phyloP scores from a whole-genome alignment of 352 stramenopile genomes.

The Globisporangium alternatum region DNA sequence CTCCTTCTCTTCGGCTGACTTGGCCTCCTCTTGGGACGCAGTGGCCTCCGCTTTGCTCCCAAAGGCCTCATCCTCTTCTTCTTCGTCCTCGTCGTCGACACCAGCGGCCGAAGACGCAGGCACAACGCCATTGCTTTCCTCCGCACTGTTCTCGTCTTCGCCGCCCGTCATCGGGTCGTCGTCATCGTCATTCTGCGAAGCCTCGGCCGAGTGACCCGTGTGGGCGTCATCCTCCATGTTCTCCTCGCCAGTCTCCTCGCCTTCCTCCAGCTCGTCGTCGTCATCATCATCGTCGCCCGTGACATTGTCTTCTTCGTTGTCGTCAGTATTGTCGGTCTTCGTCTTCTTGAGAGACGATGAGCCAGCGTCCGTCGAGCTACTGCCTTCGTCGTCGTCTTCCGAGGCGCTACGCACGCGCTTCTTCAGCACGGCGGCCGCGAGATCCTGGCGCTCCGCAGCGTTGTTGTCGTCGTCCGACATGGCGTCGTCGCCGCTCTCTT shows the following conservation, averaged over 20 bases:
- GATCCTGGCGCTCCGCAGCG: slow-evolving; percentile 35
- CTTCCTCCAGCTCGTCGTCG: slow-evolving; percentile 21
- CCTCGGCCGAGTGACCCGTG: not conserved
- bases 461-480: slow-evolving; percentile 35
- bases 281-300: slow-evolving; percentile 18
- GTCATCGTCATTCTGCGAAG: slow-evolving; percentile 16
- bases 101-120: not conserved
- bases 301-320: slow-evolving; percentile 14
- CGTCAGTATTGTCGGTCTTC: slow-evolving; percentile 21
- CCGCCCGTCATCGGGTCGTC: slow-evolving; percentile 30
- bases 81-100: slow-evolving; percentile 14
- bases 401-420: slow-evolving; percentile 39
- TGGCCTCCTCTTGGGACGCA: slow-evolving; percentile 8
- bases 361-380: slow-evolving; percentile 13
- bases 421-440: slow-evolving; percentile 41
- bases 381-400: slow-evolving; percentile 24
- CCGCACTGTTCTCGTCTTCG: slow-evolving; percentile 13
- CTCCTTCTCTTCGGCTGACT: slow-evolving; percentile 22
- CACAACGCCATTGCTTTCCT: not conserved
- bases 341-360: slow-evolving; percentile 22
- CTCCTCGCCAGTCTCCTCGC: slow-evolving; percentile 20
- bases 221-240: slow-evolving; percentile 12
- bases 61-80: slow-evolving; percentile 22
- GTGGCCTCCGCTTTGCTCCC: slow-evolving; percentile 10
- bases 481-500: slow-evolving; percentile 40